A percentile compares a stretch with the other conserved stretches of the same genome.
Evolutionary conservation across 768 basidiomycete genomes (phyloP).

Genomic region (Leccinellum rugosiceps): DNA sequence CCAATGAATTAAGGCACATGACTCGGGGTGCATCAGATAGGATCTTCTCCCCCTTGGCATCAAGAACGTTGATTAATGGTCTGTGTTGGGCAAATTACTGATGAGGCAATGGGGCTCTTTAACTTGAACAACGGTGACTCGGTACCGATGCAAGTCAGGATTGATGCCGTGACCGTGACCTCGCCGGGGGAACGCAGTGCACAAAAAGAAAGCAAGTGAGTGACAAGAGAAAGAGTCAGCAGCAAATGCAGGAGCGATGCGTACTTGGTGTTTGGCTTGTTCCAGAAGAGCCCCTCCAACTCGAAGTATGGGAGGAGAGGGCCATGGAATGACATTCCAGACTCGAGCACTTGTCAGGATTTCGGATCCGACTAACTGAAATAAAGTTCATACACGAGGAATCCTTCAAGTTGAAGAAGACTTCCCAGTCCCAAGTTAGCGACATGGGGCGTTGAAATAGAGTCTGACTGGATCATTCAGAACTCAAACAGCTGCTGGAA

Average conservation of each 20-base stretch:
- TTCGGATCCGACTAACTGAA: background rate
- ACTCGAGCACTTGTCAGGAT: background rate
- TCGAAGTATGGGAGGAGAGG: slow-evolving; percentile 22
- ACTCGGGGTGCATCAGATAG: slow-evolving; percentile 21
- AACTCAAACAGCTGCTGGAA: background rate
- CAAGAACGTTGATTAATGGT: background rate
- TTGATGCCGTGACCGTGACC: no score
- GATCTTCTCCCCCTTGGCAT: slow-evolving; percentile 16
- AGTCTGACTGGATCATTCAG: slow-evolving; percentile 18
- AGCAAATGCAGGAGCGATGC: slow-evolving; percentile 20
- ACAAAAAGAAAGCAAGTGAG: slow-evolving; percentile 9
- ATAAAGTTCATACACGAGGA: slow-evolving; percentile 19
- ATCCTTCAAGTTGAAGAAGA: slow-evolving; percentile 28
- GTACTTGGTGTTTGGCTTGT: slow-evolving; percentile 8
- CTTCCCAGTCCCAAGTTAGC: slow-evolving; percentile 26
- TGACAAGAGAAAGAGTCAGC: slow-evolving; percentile 20
- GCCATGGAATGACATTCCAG: slow-evolving; percentile 17
- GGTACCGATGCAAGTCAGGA: slow-evolving; percentile 19
- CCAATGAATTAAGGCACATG: slow-evolving; percentile 15
- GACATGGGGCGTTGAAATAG: slow-evolving; percentile 25
- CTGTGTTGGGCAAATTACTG: no score
- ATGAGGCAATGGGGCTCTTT: slow-evolving; percentile 9
- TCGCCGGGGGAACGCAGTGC: slow-evolving; percentile 14
- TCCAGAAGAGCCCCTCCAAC: slow-evolving; percentile 23
- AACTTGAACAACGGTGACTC: slow-evolving; percentile 21